Percentiles rank a stretch among this genome's conserved stretches.
Conservation (phyloP, 371 early-diverging fungal genomes). For the Mortierella polycephala region DNA sequence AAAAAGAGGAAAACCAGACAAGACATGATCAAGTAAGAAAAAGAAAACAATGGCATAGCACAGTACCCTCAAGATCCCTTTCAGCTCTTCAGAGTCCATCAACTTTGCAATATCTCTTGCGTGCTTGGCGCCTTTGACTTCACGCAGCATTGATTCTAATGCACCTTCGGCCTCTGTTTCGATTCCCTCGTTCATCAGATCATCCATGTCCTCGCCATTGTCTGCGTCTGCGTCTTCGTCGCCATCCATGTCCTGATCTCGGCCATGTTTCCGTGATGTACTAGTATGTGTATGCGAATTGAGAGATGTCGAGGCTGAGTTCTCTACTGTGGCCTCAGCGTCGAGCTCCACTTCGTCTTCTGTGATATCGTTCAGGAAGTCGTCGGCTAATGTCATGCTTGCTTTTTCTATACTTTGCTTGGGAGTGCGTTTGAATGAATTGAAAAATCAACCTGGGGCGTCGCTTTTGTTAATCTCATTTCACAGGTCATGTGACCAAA, state of each 20-base stretch:
- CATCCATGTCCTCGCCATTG: conserved; percentile 55
- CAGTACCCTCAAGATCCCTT: conserved; percentile 36
- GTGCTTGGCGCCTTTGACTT: conserved; percentile 23
- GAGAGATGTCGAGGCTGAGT: neutral
- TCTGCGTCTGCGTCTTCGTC: conserved; percentile 55
- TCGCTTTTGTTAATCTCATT: too few relatives aligned
- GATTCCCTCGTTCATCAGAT: conserved; percentile 20
- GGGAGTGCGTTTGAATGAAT: too few relatives aligned
- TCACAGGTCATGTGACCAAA: too few relatives aligned
- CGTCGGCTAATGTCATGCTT: conserved; percentile 70
- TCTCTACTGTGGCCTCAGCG: conserved; percentile 32
- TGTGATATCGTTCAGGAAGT: conserved; percentile 78
- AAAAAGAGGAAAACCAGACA: neutral
- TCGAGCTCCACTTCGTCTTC: conserved; percentile 64
- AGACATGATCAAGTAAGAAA: conserved; percentile 2
- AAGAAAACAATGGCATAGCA: conserved; percentile 26
- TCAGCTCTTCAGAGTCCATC: conserved; percentile 51
- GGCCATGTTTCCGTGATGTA: conserved; percentile 37
- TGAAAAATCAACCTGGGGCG: too few relatives aligned
- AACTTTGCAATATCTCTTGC: conserved; percentile 50
- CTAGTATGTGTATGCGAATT: neutral
- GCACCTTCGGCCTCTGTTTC: conserved; percentile 54
- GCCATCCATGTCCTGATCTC: conserved; percentile 52
- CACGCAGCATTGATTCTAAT: conserved; percentile 37
- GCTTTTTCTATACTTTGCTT: too few relatives aligned